Conservation (phyloP, 495 filamentous ascomycete species). For the Neurospora pannonica region DNA sequence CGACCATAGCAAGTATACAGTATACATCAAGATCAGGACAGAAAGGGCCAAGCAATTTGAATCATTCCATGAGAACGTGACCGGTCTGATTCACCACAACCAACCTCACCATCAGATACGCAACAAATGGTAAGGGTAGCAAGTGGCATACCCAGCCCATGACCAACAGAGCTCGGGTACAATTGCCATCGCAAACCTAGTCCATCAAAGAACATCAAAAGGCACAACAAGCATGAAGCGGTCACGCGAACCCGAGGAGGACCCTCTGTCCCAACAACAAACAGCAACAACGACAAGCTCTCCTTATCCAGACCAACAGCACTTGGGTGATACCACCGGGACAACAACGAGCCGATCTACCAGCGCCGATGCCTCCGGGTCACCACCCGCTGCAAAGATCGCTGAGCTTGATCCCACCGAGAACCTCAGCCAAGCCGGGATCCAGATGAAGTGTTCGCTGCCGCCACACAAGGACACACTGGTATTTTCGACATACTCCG, state of each 20-base stretch:
- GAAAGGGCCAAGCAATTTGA: too few relatives aligned
- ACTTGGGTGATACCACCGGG: background rate
- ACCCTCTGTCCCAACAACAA: conserved; percentile 8
- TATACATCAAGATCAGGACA: too few relatives aligned
- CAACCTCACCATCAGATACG: background rate
- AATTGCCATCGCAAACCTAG: background rate
- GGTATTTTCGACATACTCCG: conserved; percentile 62
- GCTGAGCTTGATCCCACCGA: conserved; percentile 30
- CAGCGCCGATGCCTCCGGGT: conserved; percentile 3
- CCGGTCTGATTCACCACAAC: background rate
- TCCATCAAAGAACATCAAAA: background rate
- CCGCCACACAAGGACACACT: conserved; percentile 65
- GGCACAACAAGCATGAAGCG: conserved; percentile 34
- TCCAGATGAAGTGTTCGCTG: conserved; percentile 66
- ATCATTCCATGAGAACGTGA: background rate
- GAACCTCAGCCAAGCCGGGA: conserved; percentile 4
- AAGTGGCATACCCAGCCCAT: background rate
- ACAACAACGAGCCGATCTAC: background rate
- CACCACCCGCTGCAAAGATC: conserved; percentile 31
- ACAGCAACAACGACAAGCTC: background rate
- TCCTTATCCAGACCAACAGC: background rate
- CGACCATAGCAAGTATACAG: too few relatives aligned
- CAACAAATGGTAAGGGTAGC: background rate
- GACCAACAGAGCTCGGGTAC: background rate
- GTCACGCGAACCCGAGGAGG: conserved; percentile 42